A percentile compares a stretch with the other conserved stretches of the same genome.
Evolutionary conservation across 176 grass and related monocot genomes (phyloP).

Genomic region (Tuctoria greenei): DNA sequence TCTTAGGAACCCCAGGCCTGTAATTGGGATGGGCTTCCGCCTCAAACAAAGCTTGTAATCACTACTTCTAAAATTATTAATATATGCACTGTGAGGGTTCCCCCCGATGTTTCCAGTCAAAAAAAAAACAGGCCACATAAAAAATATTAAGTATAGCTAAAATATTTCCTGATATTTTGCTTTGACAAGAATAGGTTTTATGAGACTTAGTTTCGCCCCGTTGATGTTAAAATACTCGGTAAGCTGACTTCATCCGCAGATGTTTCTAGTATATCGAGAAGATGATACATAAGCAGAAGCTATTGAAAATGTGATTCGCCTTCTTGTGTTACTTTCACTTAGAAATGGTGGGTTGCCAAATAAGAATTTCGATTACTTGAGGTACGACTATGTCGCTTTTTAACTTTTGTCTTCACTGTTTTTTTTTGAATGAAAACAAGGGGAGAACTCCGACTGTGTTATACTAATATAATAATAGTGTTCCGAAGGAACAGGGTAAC

Average conservation of each 20-base stretch:
- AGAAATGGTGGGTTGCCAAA: constrained; percentile 89
- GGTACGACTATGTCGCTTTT: constrained; percentile 57
- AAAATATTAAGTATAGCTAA: not conserved
- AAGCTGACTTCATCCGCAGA: constrained; percentile 46
- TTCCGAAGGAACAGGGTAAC: too few relatives aligned
- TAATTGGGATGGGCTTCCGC: too few relatives aligned
- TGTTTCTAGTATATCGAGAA: constrained; percentile 97
- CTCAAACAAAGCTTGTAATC: too few relatives aligned
- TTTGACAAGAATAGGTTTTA: not conserved
- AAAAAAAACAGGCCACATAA: too few relatives aligned
- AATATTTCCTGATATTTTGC: not conserved
- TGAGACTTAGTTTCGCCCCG: not conserved
- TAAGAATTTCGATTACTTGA: constrained; percentile 84
- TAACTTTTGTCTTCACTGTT: too few relatives aligned
- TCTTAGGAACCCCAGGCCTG: too few relatives aligned
- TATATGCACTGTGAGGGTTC: too few relatives aligned
- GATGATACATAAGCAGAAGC: constrained; percentile 98
- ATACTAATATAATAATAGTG: too few relatives aligned
- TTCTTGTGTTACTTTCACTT: constrained; percentile 89
- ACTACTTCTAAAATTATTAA: too few relatives aligned
- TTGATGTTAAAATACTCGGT: constrained; percentile 15
- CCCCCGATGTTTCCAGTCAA: too few relatives aligned
- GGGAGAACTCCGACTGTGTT: too few relatives aligned
- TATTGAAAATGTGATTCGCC: constrained; percentile 79
- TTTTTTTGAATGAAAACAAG: too few relatives aligned